These are phyloP conservation scores for Penicillium egyptiacum DNA, from an alignment of 495 filamentous ascomycete genomes.

Conservation along the genomic window DNA sequence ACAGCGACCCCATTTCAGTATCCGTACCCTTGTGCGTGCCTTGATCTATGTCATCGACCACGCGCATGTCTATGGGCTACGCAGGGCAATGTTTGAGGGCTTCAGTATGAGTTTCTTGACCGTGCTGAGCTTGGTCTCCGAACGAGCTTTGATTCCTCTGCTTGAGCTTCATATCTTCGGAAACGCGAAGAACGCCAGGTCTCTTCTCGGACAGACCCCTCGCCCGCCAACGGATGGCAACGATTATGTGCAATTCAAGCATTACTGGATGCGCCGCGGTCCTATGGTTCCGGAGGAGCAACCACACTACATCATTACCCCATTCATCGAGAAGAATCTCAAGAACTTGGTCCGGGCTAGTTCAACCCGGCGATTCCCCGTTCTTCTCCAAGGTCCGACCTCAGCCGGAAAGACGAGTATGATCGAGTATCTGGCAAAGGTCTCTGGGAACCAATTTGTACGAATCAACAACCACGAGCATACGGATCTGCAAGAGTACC, in stretches of 20 bases:
- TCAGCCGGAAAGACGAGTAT: conserved; percentile 98
- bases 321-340: conserved; percentile 90
- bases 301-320: conserved; percentile 91
- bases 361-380: conserved; percentile 86
- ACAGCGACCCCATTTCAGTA: conserved; percentile 91
- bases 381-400: conserved; percentile 95
- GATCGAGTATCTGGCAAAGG: conserved; percentile 96
- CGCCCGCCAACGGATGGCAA: conserved; percentile 71
- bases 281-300: conserved; percentile 63
- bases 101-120: conserved; percentile 99
- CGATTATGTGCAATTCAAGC: conserved; percentile 81
- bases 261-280: conserved; percentile 90
- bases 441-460: conserved; percentile 94
- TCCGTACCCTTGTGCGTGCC: conserved; percentile 89
- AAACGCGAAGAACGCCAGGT: conserved; percentile 61
- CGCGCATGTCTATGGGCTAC: conserved; percentile 79
- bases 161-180: conserved; percentile 79
- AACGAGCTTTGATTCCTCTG: conserved; percentile 70
- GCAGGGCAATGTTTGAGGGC: conserved; percentile 86
- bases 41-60: conserved; percentile 84
- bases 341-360: conserved; percentile 90
- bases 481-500: conserved; percentile 96
- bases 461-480: conserved; percentile 99
- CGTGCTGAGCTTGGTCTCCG: conserved; percentile 74
- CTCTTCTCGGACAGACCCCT: conserved; percentile 71